Percentiles rank a stretch among this genome's conserved stretches.
Evolutionary conservation across 202 grass and related monocot species (phyloP).

Genomic region (Bolboschoenoplectus hybrid): DNA sequence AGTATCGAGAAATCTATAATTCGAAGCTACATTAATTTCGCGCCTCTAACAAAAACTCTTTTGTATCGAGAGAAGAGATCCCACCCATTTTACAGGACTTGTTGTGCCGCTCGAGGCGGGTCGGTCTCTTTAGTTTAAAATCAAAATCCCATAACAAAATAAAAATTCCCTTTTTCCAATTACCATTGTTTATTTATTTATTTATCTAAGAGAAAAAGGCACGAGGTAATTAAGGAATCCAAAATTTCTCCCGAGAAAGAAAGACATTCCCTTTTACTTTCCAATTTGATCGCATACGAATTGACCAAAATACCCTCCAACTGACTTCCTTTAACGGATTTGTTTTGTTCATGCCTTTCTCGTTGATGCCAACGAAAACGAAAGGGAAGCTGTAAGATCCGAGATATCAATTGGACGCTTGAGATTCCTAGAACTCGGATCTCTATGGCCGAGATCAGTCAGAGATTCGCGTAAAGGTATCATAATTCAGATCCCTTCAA

Average conservation of each 20-base stretch:
- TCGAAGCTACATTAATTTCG: slow-evolving; percentile 25
- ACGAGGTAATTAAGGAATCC: background rate
- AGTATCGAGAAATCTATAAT: background rate
- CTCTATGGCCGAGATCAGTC: background rate
- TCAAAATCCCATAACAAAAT: background rate
- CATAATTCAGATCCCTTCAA: slow-evolving; percentile 1
- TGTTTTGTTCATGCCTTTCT: slow-evolving; percentile 4
- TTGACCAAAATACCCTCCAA: slow-evolving; percentile 42
- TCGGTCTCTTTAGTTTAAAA: background rate
- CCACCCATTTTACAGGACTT: slow-evolving; percentile 16
- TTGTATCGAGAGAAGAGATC: slow-evolving; percentile 2
- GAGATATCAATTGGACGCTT: slow-evolving; percentile 32
- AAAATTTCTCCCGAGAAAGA: slow-evolving; percentile 18
- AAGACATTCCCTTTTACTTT: slow-evolving; percentile 15
- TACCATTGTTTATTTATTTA: slow-evolving; percentile 16
- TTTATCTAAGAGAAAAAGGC: background rate
- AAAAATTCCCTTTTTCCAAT: background rate
- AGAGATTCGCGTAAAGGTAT: background rate
- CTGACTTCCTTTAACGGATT: slow-evolving; percentile 11
- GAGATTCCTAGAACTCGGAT: background rate
- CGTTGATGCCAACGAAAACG: slow-evolving; percentile 4
- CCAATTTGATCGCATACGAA: background rate
- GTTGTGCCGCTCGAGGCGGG: slow-evolving; percentile 37
- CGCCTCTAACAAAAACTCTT: background rate
- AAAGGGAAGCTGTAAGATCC: background rate